phyloP scores from a whole-genome alignment of 2,329 filamentous ascomycete genomes.

The Colletotrichum theobromicola region DNA sequence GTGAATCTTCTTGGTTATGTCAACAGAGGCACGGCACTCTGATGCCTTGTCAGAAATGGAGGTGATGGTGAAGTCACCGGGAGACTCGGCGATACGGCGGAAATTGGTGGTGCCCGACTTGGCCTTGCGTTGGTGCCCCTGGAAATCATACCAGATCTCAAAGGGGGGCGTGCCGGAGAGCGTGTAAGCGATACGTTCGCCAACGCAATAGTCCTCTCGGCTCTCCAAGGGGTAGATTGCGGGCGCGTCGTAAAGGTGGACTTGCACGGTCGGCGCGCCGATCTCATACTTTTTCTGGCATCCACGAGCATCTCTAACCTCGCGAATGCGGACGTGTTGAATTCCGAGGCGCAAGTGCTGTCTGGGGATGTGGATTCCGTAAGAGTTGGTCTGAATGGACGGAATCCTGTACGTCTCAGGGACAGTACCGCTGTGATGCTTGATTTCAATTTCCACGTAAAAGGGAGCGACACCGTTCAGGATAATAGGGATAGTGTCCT shows the following conservation, averaged over 20 bases:
- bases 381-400: conserved; percentile 75
- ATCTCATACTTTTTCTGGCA: conserved; percentile 81
- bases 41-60: conserved; percentile 87
- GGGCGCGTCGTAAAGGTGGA: conserved; percentile 92
- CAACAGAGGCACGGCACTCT: conserved; percentile 81
- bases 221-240: conserved; percentile 88
- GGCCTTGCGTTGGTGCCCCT: conserved; percentile 78
- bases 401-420: conserved; percentile 84
- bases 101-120: conserved; percentile 82
- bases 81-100: conserved; percentile 89
- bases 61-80: conserved; percentile 87
- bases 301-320: conserved; percentile 84
- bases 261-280: conserved; percentile 78
- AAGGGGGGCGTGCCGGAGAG: conserved; percentile 92
- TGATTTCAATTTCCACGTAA: conserved; percentile 89
- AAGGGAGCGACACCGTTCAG: conserved; percentile 88
- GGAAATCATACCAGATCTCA: conserved; percentile 90
- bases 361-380: conserved; percentile 84
- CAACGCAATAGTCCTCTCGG: conserved; percentile 89
- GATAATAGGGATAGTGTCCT: conserved; percentile 87
- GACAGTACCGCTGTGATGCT: conserved; percentile 81
- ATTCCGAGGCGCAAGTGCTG: conserved; percentile 86
- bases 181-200: conserved; percentile 91
- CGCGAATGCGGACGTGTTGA: conserved; percentile 86
- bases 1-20: conserved; percentile 85